Conservation (phyloP, 495 filamentous ascomycete genomes). For the Daldinia bambusicola region DNA sequence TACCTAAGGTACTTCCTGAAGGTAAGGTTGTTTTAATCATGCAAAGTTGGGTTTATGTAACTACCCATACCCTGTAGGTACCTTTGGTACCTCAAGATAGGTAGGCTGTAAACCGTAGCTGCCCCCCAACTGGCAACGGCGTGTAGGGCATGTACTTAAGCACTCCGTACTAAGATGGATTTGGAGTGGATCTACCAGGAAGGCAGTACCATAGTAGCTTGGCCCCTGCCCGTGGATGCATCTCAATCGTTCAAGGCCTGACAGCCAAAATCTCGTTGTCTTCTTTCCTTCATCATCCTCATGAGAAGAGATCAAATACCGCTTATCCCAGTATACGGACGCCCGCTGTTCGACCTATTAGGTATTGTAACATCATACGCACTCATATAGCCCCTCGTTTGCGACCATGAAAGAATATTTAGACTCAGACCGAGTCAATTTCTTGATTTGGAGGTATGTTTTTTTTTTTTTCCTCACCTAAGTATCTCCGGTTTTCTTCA, state of each 20-base stretch:
- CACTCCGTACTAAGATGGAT: conserved; percentile 37
- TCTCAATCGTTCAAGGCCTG: conserved; percentile 46
- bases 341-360: conserved; percentile 10
- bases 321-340: conserved; percentile 25
- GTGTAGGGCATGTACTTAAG: conserved; percentile 13
- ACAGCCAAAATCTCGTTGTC: conserved; percentile 43
- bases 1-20: conserved; percentile 1
- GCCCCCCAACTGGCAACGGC: conserved; percentile 24
- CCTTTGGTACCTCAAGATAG: too few species aligned
- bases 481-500: conserved; percentile 51
- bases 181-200: conserved; percentile 39
- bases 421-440: conserved; percentile 95
- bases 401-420: conserved; percentile 70
- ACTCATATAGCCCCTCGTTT: conserved; percentile 7
- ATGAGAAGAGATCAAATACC: conserved; percentile 32
- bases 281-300: conserved; percentile 44
- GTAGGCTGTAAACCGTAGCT: conserved; percentile 17
- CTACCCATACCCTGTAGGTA: conserved; percentile 7
- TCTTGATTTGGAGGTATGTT: conserved; percentile 96
- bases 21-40: conserved; percentile 5
- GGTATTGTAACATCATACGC: conserved; percentile 7
- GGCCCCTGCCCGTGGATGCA: conserved; percentile 45
- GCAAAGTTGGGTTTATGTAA: conserved; percentile 1
- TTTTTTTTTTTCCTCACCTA: conserved; percentile 44
- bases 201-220: conserved; percentile 32